Evolutionary conservation across 2,329 filamentous ascomycete genomes (phyloP).

Genomic region (Penicillium sp.): DNA sequence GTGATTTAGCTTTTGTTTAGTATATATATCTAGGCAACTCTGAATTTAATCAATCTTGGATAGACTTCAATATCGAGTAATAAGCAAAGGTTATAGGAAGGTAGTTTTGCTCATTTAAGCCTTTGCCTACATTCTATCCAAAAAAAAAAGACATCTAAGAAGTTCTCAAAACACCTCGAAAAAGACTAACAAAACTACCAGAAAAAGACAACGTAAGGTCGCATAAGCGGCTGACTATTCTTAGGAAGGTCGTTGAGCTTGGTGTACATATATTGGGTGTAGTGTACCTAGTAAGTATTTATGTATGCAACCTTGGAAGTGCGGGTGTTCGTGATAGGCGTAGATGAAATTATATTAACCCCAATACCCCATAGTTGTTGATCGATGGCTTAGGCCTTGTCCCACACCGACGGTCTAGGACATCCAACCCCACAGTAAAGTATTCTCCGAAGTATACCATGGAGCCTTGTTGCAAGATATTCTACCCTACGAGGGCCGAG

Average conservation of each 20-base stretch:
- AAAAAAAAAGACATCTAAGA: too few species aligned
- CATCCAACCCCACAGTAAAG: neutral
- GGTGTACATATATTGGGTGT: too few species aligned
- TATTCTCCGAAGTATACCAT: neutral
- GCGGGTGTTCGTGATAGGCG: neutral
- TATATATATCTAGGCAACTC: constrained; percentile 5
- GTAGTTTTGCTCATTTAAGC: neutral
- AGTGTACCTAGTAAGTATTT: too few species aligned
- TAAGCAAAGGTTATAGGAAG: neutral
- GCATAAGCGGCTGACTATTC: neutral
- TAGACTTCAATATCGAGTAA: neutral
- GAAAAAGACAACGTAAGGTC: neutral
- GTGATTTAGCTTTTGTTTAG: neutral
- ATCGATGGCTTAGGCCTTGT: neutral
- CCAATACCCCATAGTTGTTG: neutral
- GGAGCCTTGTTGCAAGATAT: neutral
- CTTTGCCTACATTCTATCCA: neutral
- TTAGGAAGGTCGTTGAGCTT: too few species aligned
- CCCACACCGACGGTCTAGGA: neutral
- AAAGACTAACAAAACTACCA: neutral
- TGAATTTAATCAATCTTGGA: constrained; percentile 5
- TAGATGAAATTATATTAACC: neutral
- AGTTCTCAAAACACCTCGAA: too few species aligned
- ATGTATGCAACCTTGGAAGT: neutral
- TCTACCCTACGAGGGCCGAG: constrained; percentile 3